These are phyloP conservation scores for Leccinum longicurvipes DNA, from an alignment of 768 basidiomycete genomes.

Conservation along the genomic window DNA sequence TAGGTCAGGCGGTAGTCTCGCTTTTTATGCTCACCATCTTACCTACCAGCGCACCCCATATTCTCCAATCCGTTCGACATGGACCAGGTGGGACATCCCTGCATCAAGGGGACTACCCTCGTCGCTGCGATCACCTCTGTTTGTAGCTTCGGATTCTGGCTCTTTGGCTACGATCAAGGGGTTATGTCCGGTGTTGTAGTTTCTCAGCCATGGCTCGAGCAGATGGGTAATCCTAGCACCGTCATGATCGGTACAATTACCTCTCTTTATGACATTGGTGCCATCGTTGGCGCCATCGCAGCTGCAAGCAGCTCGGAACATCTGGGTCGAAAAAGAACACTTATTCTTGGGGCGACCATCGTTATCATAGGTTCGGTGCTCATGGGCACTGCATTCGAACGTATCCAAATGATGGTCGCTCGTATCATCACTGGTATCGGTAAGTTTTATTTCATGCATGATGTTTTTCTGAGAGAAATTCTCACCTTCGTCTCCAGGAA, in stretches of 20 bases:
- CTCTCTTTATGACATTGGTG: slow-evolving; percentile 17
- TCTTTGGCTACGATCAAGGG: slow-evolving; percentile 17
- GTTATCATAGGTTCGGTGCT: slow-evolving; percentile 12
- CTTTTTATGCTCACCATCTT: background rate
- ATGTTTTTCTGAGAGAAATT: background rate
- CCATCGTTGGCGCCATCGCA: slow-evolving; percentile 8
- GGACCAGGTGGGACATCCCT: slow-evolving; percentile 11
- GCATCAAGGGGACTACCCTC: slow-evolving; percentile 7
- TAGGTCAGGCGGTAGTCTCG: background rate
- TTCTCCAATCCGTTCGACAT: background rate
- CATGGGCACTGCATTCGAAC: slow-evolving; percentile 11
- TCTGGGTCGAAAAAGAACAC: slow-evolving; percentile 11
- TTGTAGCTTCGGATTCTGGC: slow-evolving; percentile 13
- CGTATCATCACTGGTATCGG: slow-evolving; percentile 9
- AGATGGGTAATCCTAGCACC: slow-evolving; percentile 14
- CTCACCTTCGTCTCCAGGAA: slow-evolving; percentile 2
- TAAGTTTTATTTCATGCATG: background rate
- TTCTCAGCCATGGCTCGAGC: slow-evolving; percentile 10
- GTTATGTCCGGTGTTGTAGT: slow-evolving; percentile 16
- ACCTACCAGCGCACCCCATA: background rate
- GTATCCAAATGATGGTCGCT: slow-evolving; percentile 14
- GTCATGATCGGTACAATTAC: slow-evolving; percentile 18
- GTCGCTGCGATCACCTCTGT: slow-evolving; percentile 15
- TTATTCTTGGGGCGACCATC: slow-evolving; percentile 6
- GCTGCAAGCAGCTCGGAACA: slow-evolving; percentile 14